Base-by-base conservation (phyloP, 345 rosid species). In the Bruguiera sexangula region DNA sequence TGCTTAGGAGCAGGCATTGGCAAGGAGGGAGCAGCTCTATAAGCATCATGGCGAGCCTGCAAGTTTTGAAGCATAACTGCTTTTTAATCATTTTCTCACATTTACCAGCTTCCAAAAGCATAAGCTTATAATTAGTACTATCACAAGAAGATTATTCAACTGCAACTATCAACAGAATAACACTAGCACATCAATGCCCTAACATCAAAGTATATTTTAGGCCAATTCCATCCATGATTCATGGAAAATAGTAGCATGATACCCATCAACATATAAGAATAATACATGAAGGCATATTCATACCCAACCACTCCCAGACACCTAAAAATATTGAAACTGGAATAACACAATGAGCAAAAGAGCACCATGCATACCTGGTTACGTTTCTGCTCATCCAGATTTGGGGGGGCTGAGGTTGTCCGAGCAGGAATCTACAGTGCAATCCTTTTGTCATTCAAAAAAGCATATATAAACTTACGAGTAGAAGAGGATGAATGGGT, bases 381-480 rank as follows among this genome's bases (percentile, higher is more conserved):
- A 75, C 88, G 86, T 84, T 88, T 92, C 87, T 95, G 99, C 79
- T 95, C 99, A 67, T 95, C 99, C 87, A 95, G 81, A 78, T 92
- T 92, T 8, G 97, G 98, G 74, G 99, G 99, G 63, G 98, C 97
- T 55, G 99, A 96, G 81, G 86, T 88, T 57, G 97, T 94, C 67
- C 98, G 90, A 71, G 98, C 92, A 52, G 97, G 98, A 85, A 91
- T 80, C 98, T 91, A 72, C 26, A 78, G 69, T 34, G 69, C 1
- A 80, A 72, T 62, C 36, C 43, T 65, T 57, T 50, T 62, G 30
- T 34, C 9, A 60, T 59, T n/a, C 32, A 56, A 6, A 39, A 69
- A 32, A 11, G 13, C 1, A 5, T 1, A 32, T 24, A 5, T 64
- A 37, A 56, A 63, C 32, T 37, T 31, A 62, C 1, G 65, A 53